Evolutionary conservation across 2,329 filamentous ascomycete species (phyloP).

Genomic region (Elsinoe batatas): DNA sequence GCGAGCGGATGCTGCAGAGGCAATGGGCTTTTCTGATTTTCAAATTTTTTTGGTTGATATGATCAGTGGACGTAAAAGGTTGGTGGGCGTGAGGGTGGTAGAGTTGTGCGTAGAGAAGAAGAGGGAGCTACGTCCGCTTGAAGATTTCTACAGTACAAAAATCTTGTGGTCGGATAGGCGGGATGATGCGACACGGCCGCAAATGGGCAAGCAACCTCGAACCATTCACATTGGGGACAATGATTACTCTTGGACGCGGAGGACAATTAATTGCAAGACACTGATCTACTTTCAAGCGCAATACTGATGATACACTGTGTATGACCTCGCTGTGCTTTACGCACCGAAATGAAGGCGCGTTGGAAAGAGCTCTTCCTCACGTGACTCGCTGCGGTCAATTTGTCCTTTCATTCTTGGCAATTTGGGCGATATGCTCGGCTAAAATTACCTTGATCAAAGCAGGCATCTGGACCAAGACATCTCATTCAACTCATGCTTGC

Average conservation of each 20-base stretch:
- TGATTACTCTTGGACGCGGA: not conserved
- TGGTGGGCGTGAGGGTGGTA: not conserved
- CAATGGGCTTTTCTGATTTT: slow-evolving; percentile 28
- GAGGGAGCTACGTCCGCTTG: not conserved
- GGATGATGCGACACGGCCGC: not conserved
- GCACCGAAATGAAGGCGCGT: too few relatives aligned
- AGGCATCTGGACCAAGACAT: too few relatives aligned
- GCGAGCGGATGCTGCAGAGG: slow-evolving; percentile 18
- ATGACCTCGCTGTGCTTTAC: too few relatives aligned
- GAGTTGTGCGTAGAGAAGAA: slow-evolving; percentile 6
- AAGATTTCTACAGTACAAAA: slow-evolving; percentile 3
- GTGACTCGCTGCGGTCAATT: too few relatives aligned
- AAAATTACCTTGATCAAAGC: too few relatives aligned
- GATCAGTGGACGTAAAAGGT: not conserved
- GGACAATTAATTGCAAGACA: not conserved
- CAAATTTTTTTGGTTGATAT: slow-evolving; percentile 30
- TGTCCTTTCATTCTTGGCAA: too few relatives aligned
- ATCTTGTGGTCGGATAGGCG: slow-evolving; percentile 1
- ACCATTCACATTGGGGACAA: not conserved
- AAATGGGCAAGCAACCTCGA: not conserved
- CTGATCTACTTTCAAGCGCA: too few relatives aligned
- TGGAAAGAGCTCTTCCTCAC: too few relatives aligned
- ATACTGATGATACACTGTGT: too few relatives aligned
- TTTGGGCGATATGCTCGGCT: too few relatives aligned
- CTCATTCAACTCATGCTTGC: too few relatives aligned